Percentiles rank a stretch among this genome's conserved stretches.
phyloP scores from a whole-genome alignment of 306 rosid species.

The Datisca glomerata region DNA sequence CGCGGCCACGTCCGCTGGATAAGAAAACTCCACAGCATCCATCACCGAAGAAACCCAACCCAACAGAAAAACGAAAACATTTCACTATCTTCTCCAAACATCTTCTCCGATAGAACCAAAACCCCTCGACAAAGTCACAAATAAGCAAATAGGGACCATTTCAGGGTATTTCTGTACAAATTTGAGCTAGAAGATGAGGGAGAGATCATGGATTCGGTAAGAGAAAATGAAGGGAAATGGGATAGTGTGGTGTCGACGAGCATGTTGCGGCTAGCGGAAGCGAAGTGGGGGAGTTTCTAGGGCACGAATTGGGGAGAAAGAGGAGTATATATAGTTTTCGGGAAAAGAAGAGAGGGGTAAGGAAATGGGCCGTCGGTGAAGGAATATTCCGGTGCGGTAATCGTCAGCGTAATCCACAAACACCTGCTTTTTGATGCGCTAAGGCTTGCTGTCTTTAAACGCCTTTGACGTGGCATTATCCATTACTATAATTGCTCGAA shows the following conservation, averaged over 20 bases:
- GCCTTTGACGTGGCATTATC: slow-evolving; percentile 59
- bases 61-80: neutral
- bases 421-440: slow-evolving; percentile 4
- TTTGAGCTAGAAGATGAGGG: neutral
- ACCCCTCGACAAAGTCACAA: slow-evolving; percentile 3
- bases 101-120: slow-evolving; percentile 15
- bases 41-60: slow-evolving; percentile 19
- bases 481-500: no score
- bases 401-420: slow-evolving; percentile 16
- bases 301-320: slow-evolving; percentile 53
- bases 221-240: slow-evolving; percentile 11
- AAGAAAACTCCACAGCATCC: slow-evolving; percentile 54
- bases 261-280: slow-evolving; percentile 56
- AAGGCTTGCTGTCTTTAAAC: slow-evolving; percentile 13
- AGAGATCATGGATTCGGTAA: slow-evolving; percentile 3
- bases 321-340: slow-evolving; percentile 94
- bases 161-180: neutral
- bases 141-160: slow-evolving; percentile 5
- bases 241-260: slow-evolving; percentile 26
- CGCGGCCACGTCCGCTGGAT: slow-evolving; percentile 31
- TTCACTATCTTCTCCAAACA: slow-evolving; percentile 4
- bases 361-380: slow-evolving; percentile 28
- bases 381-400: slow-evolving; percentile 67
- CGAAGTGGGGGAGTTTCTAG: slow-evolving; percentile 38
- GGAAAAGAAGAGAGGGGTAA: slow-evolving; percentile 51